These are phyloP conservation scores for Microsporum audouinii DNA, from an alignment of 2,329 filamentous ascomycete genomes.

Conservation along the genomic window DNA sequence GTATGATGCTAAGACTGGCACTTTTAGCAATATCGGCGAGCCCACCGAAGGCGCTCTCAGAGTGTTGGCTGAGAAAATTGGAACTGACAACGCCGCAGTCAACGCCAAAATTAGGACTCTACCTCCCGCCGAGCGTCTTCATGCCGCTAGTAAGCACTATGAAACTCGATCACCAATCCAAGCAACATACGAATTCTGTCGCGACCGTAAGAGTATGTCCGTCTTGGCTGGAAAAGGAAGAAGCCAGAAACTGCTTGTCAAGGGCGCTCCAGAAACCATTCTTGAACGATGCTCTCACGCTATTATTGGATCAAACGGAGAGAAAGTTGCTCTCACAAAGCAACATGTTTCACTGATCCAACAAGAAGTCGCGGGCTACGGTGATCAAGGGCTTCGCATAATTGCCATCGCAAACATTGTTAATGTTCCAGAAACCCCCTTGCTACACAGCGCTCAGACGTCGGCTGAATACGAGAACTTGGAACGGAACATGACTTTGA, in stretches of 20 bases:
- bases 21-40: constrained; percentile 77
- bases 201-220: constrained; percentile 98
- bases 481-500: constrained; percentile 86
- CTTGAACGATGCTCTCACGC: constrained; percentile 82
- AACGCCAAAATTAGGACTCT: constrained; percentile 43
- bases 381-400: constrained; percentile 82
- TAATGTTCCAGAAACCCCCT: constrained; percentile 57
- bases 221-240: constrained; percentile 65
- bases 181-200: constrained; percentile 90
- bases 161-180: constrained; percentile 63
- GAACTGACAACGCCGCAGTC: constrained; percentile 56
- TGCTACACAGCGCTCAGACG: constrained; percentile 64
- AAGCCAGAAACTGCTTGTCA: constrained; percentile 75
- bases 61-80: constrained; percentile 87
- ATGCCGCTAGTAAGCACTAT: constrained; percentile 75
- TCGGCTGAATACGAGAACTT: constrained; percentile 73
- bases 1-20: constrained; percentile 63
- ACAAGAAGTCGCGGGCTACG: constrained; percentile 77
- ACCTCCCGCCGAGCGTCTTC: constrained; percentile 51
- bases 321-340: constrained; percentile 59
- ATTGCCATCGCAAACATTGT: constrained; percentile 84
- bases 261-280: constrained; percentile 90
- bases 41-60: constrained; percentile 89
- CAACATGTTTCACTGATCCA: constrained; percentile 59
- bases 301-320: constrained; percentile 65